phyloP scores from a whole-genome alignment of 495 filamentous ascomycete species.

The Acidomyces sp. region DNA sequence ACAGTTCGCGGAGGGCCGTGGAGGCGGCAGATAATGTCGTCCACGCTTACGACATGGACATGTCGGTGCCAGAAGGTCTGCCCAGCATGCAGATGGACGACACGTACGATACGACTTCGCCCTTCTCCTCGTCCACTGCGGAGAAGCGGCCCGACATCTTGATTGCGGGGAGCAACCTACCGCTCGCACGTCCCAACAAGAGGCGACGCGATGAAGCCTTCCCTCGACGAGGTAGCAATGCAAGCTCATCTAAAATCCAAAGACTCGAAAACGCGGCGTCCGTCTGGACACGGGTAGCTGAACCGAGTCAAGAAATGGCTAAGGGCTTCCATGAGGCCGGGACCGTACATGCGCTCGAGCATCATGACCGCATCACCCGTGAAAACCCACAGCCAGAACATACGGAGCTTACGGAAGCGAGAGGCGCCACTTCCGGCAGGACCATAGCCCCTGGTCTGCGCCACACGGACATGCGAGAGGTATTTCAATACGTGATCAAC shows the following conservation, averaged over 20 bases:
- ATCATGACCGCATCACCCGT: neutral
- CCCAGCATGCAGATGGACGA: constrained; percentile 19
- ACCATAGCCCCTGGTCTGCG: constrained; percentile 38
- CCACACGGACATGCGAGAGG: constrained; percentile 49
- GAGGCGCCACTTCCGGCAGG: neutral
- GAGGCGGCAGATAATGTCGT: constrained; percentile 79
- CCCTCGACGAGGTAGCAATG: constrained; percentile 13
- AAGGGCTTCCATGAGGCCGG: constrained; percentile 11
- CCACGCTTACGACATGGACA: constrained; percentile 76
- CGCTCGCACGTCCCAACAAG: constrained; percentile 22
- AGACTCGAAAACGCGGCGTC: neutral
- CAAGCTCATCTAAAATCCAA: constrained; percentile 2
- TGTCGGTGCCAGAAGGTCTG: constrained; percentile 56
- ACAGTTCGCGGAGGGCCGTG: constrained; percentile 63
- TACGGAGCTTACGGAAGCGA: neutral
- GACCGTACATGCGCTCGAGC: constrained; percentile 1
- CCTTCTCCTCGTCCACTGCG: constrained; percentile 3
- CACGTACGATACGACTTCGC: constrained; percentile 3
- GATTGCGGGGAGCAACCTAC: constrained; percentile 22
- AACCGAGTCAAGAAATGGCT: constrained; percentile 11
- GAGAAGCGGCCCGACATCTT: constrained; percentile 26
- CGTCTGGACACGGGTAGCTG: neutral
- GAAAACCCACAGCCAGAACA: constrained; percentile 7
- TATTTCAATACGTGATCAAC: constrained; percentile 54
- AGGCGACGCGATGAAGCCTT: constrained; percentile 20